These are phyloP conservation scores for Myxozyma mucilagina DNA, from an alignment of 805 yeast species.

Conservation along the genomic window DNA sequence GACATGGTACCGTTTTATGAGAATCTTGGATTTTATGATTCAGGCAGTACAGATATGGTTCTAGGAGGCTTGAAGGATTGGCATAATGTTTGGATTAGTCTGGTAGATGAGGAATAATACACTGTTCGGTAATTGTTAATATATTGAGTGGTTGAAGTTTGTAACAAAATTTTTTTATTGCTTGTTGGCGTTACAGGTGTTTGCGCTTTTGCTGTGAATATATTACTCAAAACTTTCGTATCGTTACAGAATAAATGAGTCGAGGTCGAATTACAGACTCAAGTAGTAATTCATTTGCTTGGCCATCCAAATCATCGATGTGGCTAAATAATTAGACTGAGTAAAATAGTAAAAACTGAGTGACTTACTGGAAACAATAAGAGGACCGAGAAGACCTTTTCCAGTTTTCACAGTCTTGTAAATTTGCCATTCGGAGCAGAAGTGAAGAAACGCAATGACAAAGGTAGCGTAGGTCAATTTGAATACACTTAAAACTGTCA, in stretches of 20 bases:
- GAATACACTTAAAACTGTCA: constrained; percentile 51
- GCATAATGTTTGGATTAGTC: constrained; percentile 51
- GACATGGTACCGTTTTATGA: constrained; percentile 73
- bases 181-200: not conserved
- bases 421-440: constrained; percentile 75
- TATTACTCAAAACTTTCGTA: no score
- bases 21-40: constrained; percentile 70
- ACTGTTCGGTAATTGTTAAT: not conserved
- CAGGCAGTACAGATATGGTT: constrained; percentile 61
- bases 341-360: not conserved
- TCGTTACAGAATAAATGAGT: not conserved
- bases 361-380: constrained; percentile 54
- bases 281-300: constrained; percentile 64
- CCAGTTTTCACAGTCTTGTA: constrained; percentile 81
- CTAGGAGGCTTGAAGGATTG: constrained; percentile 59
- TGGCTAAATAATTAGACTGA: constrained; percentile 43
- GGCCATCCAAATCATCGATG: constrained; percentile 72
- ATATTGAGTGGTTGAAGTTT: not conserved
- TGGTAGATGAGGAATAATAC: not conserved
- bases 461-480: constrained; percentile 79
- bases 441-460: constrained; percentile 80
- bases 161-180: not conserved
- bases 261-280: not conserved
- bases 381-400: constrained; percentile 86
- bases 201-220: not conserved